A percentile compares a stretch with the other conserved stretches of the same genome.
Evolutionary conservation across 1,139 yeast genomes (phyloP).

Genomic region (Yamadazyma friedrichii): DNA sequence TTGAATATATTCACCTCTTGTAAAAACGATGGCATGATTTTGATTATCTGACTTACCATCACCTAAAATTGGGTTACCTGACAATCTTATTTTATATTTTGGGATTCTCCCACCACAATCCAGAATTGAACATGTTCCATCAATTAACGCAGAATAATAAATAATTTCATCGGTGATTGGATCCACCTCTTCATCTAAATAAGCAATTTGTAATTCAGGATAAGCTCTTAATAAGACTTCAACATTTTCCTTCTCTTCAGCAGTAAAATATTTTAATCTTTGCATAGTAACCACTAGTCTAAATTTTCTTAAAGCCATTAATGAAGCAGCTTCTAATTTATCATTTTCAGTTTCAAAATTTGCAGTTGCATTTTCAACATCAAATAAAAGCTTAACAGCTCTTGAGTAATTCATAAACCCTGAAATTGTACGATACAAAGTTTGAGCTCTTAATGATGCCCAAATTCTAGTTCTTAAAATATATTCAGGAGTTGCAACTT

Average conservation of each 20-base stretch:
- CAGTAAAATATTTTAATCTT: conserved; percentile 31
- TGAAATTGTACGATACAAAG: conserved; percentile 52
- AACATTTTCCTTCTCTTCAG: conserved; percentile 37
- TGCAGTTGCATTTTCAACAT: conserved; percentile 36
- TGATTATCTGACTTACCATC: conserved; percentile 61
- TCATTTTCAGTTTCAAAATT: conserved; percentile 23
- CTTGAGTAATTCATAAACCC: conserved; percentile 59
- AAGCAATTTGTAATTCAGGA: conserved; percentile 46
- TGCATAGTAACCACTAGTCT: conserved; percentile 47
- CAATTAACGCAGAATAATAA: conserved; percentile 37
- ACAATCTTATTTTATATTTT: conserved; percentile 44
- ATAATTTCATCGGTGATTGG: conserved; percentile 21
- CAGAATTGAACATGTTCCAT: conserved; percentile 44
- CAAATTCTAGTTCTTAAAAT: conserved; percentile 53
- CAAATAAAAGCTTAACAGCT: conserved; percentile 48
- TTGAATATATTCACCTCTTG: conserved; percentile 55
- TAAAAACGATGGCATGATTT: conserved; percentile 48
- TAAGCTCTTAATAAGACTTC: conserved; percentile 41
- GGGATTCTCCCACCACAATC: conserved; percentile 36
- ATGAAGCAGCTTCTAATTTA: conserved; percentile 36
- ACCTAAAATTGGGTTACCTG: conserved; percentile 56
- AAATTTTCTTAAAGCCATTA: conserved; percentile 46
- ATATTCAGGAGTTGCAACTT: conserved; percentile 54
- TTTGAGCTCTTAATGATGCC: conserved; percentile 58
- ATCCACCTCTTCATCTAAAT: conserved; percentile 36